Percentiles rank a stretch among this genome's conserved stretches.
phyloP scores from a whole-genome alignment of 306 rosid species.

The Castanea sativa region DNA sequence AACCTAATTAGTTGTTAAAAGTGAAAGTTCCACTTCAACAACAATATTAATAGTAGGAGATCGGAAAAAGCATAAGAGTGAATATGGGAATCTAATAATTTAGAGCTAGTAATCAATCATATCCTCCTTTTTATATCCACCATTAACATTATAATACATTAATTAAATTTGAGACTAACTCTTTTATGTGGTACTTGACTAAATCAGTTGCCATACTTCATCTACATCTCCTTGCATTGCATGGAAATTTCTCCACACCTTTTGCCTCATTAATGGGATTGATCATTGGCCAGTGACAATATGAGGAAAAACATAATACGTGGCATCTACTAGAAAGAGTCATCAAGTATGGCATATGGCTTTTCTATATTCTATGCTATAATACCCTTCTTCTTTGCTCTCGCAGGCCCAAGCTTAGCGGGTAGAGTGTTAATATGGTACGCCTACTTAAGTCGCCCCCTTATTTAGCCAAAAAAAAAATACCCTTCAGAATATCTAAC shows the following conservation, averaged over 20 bases:
- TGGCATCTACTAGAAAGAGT: background rate
- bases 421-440: too few species aligned
- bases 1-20: background rate
- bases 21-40: background rate
- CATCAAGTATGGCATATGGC: too few species aligned
- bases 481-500: background rate
- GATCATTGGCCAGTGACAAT: background rate
- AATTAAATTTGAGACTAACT: too few species aligned
- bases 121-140: background rate
- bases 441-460: too few species aligned
- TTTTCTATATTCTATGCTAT: too few species aligned
- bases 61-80: too few species aligned
- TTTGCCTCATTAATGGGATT: constrained; percentile 7
- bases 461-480: too few species aligned
- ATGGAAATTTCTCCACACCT: background rate
- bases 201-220: background rate
- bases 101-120: background rate
- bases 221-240: background rate
- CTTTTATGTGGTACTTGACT: too few species aligned
- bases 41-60: too few species aligned
- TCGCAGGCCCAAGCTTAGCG: fast-evolving
- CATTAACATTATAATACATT: too few species aligned
- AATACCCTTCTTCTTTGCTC: too few species aligned
- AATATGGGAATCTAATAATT: background rate
- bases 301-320: background rate